Percentiles rank a stretch among this genome's conserved stretches.
Evolutionary conservation across 2,329 filamentous ascomycete genomes (phyloP).

Genomic region (Akanthomyces lecanii): DNA sequence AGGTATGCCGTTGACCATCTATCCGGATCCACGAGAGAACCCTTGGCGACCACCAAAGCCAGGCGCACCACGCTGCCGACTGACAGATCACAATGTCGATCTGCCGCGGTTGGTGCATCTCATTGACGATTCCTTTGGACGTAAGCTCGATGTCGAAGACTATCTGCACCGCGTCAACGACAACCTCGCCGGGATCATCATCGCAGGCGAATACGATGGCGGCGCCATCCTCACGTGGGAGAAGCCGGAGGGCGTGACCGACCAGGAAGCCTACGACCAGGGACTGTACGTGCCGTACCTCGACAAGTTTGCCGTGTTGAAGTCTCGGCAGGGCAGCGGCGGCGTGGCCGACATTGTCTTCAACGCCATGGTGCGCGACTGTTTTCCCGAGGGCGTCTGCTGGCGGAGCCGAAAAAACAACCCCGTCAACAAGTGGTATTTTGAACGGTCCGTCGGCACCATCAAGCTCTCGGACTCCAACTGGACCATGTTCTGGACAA

Average conservation of each 20-base stretch:
- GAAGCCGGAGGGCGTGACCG: slow-evolving; percentile 56
- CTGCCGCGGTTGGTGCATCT: slow-evolving; percentile 76
- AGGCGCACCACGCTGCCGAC: slow-evolving; percentile 56
- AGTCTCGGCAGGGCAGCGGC: slow-evolving; percentile 79
- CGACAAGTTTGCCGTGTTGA: slow-evolving; percentile 94
- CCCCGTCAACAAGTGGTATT: slow-evolving; percentile 99
- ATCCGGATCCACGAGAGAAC: slow-evolving; percentile 66
- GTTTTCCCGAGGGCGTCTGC: slow-evolving; percentile 83
- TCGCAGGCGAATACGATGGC: slow-evolving; percentile 94
- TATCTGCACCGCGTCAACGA: slow-evolving; percentile 78
- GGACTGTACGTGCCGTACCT: slow-evolving; percentile 81
- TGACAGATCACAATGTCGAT: slow-evolving; percentile 80
- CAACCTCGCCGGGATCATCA: slow-evolving; percentile 83
- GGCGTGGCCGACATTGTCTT: slow-evolving; percentile 96
- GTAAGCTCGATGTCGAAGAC: slow-evolving; percentile 75
- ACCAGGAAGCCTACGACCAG: slow-evolving; percentile 50
- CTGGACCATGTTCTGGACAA: slow-evolving; percentile 99
- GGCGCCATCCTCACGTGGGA: slow-evolving; percentile 96
- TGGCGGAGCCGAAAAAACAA: slow-evolving; percentile 90
- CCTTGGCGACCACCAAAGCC: slow-evolving; percentile 66
- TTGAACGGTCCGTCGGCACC: slow-evolving; percentile 80
- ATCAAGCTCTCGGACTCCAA: slow-evolving; percentile 76
- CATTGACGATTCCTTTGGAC: slow-evolving; percentile 89
- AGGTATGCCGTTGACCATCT: slow-evolving; percentile 83
- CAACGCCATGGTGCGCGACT: slow-evolving; percentile 87